phyloP scores from a whole-genome alignment of 202 grass and related monocot genomes.

The Saccharum hybrid region DNA sequence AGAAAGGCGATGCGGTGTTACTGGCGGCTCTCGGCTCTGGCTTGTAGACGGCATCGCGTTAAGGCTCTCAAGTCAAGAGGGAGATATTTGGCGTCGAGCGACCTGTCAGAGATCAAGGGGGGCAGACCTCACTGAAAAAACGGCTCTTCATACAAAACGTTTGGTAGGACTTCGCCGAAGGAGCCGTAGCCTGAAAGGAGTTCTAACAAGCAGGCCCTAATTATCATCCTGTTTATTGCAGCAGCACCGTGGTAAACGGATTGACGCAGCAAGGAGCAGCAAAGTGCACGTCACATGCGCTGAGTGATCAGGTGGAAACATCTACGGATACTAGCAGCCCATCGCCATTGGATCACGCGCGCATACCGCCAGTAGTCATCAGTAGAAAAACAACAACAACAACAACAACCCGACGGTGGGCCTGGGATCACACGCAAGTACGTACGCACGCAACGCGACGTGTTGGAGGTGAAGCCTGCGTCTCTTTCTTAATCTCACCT shows the following conservation, averaged over 20 bases:
- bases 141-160: too few species aligned
- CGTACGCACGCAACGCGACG: not conserved
- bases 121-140: too few species aligned
- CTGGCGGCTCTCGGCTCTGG: not conserved
- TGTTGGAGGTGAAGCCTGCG: slow-evolving; percentile 4
- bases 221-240: not conserved
- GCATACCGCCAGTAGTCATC: not conserved
- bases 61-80: not conserved
- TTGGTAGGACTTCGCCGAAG: too few species aligned
- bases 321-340: not conserved
- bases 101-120: too few species aligned
- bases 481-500: slow-evolving; percentile 41
- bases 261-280: too few species aligned
- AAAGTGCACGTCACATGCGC: not conserved
- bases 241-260: not conserved
- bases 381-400: not conserved
- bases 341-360: slow-evolving; percentile 38
- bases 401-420: not conserved
- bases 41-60: slow-evolving; percentile 6
- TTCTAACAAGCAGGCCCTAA: too few species aligned
- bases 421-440: slow-evolving; percentile 39
- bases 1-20: not conserved
- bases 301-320: too few species aligned
- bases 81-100: not conserved
- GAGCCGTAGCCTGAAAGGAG: too few species aligned